phyloP scores from a whole-genome alignment of 805 yeast genomes.

The Zygotorulaspora florentina region DNA sequence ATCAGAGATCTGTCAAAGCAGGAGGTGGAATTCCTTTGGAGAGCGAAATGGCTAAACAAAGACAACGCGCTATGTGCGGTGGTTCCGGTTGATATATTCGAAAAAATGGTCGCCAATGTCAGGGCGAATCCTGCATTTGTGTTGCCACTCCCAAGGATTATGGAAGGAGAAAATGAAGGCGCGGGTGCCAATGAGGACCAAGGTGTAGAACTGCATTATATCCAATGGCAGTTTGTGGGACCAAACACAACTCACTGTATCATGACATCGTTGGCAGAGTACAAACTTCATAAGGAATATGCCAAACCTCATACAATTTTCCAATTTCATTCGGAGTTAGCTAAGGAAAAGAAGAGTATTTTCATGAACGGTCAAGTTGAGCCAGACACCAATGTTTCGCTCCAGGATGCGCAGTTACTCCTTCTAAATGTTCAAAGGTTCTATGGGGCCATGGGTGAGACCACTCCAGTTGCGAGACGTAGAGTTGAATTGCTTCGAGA shows the following conservation, averaged over 20 bases:
- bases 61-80: constrained; percentile 63
- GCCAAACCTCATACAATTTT: constrained; percentile 95
- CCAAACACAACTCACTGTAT: constrained; percentile 81
- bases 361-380: constrained; percentile 87
- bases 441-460: constrained; percentile 62
- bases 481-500: constrained; percentile 56
- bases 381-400: constrained; percentile 57
- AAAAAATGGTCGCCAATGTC: constrained; percentile 61
- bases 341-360: constrained; percentile 54
- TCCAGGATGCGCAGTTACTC: constrained; percentile 75
- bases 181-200: constrained; percentile 37
- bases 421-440: constrained; percentile 75
- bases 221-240: constrained; percentile 91
- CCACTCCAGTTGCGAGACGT: constrained; percentile 40
- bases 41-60: constrained; percentile 68
- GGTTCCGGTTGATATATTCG: constrained; percentile 53
- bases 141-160: constrained; percentile 76
- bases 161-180: constrained; percentile 39
- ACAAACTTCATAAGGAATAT: constrained; percentile 81
- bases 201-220: constrained; percentile 78
- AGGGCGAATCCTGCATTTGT: constrained; percentile 76
- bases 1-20: constrained; percentile 48
- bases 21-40: constrained; percentile 82
- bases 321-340: constrained; percentile 78
- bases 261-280: constrained; percentile 88